Evolutionary conservation across 1,139 yeast species (phyloP), one percentile per base, ranked within the genome.

Genomic region (Protomyces gravidus): DNA sequence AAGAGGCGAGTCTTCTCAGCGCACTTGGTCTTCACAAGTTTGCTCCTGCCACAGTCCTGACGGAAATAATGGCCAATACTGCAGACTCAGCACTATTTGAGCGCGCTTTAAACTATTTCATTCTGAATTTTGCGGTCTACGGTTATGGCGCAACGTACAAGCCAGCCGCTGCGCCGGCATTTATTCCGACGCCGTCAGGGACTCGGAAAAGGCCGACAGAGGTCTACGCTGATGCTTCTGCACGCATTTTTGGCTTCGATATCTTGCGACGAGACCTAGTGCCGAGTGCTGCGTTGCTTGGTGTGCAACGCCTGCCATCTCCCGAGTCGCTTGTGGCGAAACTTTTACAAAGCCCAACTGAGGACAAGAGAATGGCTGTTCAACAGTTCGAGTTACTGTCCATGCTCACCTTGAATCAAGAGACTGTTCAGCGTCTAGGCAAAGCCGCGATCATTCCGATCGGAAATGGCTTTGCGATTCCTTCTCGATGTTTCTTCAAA

Each of bases 331-430:
- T 75, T 7, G 61, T 71, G 2, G 50, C 59, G 3, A 26, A 62
- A 1, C 48, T 74, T 2, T 39, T 68, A 5, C 27, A 55, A 1
- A 53, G 53, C 0, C 74, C 73, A 0, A 73, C 73, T 2, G 50
- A 21, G 11, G 56, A 66, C 1, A 11, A 65, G 25, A 63, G 60
- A 1, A 63, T 63, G 5, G 71, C 70, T 1, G 67, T 65, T 15
- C 56, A 47, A 6, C 68, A 68, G 60, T 74, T 74, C 61, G 58
- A 66, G 2, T 73, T 68, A 59, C 60, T 75, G 59, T 68, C 76
- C 2, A 61, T 62, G 6, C 51, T 66, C 2, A 67, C 68, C 11
- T 13, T 73, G 13, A 33, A 64, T 1, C 55, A 55, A 5, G 55
- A 28, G 0, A 72, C 69, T 42, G 58, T 67, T 6, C 61, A 60